Percentiles rank a stretch among this genome's conserved stretches.
phyloP scores from a whole-genome alignment of 768 basidiomycete species.

The Suillus bovinus region DNA sequence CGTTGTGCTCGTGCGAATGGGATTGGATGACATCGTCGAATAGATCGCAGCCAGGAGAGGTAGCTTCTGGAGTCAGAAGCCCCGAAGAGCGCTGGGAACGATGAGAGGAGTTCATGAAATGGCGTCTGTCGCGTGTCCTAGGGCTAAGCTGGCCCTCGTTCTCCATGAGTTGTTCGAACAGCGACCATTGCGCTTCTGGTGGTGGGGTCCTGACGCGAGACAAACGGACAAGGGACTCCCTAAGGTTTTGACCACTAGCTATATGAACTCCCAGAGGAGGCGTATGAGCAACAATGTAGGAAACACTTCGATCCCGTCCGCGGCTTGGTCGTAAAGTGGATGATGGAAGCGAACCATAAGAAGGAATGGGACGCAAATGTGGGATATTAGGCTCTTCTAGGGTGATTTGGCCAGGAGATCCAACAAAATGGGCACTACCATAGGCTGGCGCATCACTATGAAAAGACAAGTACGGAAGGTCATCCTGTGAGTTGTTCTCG shows the following conservation, averaged over 20 bases:
- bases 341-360: conserved; percentile 9
- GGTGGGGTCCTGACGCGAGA: conserved; percentile 15
- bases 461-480: conserved; percentile 10
- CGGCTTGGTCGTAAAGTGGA: conserved; percentile 8
- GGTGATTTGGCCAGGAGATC: conserved; percentile 28
- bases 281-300: conserved; percentile 11
- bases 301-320: conserved; percentile 12
- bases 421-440: conserved; percentile 16
- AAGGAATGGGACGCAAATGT: conserved; percentile 20
- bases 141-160: conserved; percentile 50
- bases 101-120: conserved; percentile 3
- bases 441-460: conserved; percentile 12
- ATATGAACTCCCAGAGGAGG: conserved; percentile 15
- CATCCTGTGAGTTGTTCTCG: neutral
- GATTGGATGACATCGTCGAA: neutral
- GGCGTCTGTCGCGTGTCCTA: conserved; percentile 8
- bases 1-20: neutral
- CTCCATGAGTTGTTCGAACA: conserved; percentile 74
- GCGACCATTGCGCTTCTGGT: conserved; percentile 52
- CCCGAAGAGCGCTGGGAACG: conserved; percentile 6
- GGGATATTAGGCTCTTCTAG: conserved; percentile 16
- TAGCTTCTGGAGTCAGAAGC: conserved; percentile 10
- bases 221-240: conserved; percentile 12
- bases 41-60: neutral
- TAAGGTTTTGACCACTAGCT: conserved; percentile 20